Conservation (phyloP, 2,329 filamentous ascomycete genomes). For the Lasiodiplodia citricola region DNA sequence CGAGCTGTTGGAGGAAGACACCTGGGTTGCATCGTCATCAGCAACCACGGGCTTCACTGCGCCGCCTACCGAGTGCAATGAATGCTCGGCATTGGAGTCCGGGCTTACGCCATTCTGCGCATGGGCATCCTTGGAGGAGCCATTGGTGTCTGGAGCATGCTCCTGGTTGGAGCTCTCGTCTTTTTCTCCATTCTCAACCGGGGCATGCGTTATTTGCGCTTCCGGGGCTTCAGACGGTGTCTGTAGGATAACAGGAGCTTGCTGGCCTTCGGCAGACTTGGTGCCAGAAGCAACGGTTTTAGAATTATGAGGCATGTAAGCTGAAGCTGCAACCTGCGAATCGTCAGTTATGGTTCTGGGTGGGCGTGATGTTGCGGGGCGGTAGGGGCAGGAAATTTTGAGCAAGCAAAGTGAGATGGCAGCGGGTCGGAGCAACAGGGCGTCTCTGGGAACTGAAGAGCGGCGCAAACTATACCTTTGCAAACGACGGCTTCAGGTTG, state of each 20-base stretch:
- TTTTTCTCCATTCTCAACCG: conserved; percentile 18
- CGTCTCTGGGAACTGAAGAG: not conserved
- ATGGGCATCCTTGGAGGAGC: conserved; percentile 19
- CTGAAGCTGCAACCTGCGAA: conserved; percentile 48
- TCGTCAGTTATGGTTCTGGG: conserved; percentile 29
- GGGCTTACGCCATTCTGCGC: conserved; percentile 23
- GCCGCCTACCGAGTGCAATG: conserved; percentile 11
- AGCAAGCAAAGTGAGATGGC: not conserved
- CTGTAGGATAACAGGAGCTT: conserved; percentile 33
- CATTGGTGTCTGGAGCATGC: conserved; percentile 15
- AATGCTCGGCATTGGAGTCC: conserved; percentile 14
- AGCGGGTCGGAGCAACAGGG: not conserved
- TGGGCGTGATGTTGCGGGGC: not conserved
- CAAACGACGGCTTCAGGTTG: conserved; percentile 68
- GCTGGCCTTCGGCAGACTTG: conserved; percentile 35
- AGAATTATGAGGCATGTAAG: conserved; percentile 39
- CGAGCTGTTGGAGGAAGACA: conserved; percentile 62
- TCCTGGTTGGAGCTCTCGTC: conserved; percentile 6
- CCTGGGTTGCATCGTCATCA: conserved; percentile 53
- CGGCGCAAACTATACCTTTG: conserved; percentile 65
- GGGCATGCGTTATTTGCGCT: not conserved
- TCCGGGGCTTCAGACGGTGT: conserved; percentile 25
- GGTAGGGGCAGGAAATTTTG: not conserved
- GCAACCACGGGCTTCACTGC: conserved; percentile 30
- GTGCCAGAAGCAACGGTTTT: conserved; percentile 36